Conservation (phyloP, 257 asterid species). For the Gentiana macrophylla region DNA sequence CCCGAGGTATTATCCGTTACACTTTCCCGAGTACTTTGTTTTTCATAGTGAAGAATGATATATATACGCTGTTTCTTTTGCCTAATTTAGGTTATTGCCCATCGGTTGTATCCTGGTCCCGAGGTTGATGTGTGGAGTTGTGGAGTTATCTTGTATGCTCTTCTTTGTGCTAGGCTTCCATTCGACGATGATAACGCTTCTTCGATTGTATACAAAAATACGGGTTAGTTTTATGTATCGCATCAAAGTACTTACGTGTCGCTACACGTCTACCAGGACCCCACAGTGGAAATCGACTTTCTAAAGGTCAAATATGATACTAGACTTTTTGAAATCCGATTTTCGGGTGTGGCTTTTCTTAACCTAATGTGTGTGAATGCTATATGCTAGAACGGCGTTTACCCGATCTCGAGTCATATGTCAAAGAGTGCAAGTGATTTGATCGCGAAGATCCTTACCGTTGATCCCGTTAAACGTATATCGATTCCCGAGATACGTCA, state of each 20-base stretch:
- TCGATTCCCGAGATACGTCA: constrained; percentile 43
- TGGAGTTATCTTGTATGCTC: constrained; percentile 64
- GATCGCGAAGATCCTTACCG: constrained; percentile 49
- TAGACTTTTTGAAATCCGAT: no score
- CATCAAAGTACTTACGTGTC: no score
- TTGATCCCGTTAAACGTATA: constrained; percentile 57
- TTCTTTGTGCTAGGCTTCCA: constrained; percentile 60
- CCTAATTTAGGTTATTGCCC: constrained; percentile 26
- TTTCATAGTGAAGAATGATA: neutral
- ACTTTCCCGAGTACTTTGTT: neutral
- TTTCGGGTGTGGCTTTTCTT: neutral
- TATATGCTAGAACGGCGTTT: constrained; percentile 35
- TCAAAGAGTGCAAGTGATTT: constrained; percentile 39
- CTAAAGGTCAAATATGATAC: no score
- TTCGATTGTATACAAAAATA: constrained; percentile 35
- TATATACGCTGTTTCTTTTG: neutral
- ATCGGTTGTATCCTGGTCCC: constrained; percentile 64
- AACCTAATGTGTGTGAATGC: neutral
- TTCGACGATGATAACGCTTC: constrained; percentile 49
- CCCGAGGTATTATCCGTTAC: constrained; percentile 43
- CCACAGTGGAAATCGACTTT: no score
- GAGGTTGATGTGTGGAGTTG: constrained; percentile 78
- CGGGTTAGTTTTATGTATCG: constrained; percentile 21
- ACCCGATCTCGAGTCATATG: constrained; percentile 31
- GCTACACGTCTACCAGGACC: no score